Percentiles rank a stretch among this genome's conserved stretches.
Evolutionary conservation across 2,329 filamentous ascomycete species (phyloP).

Genomic region (Orbilia quercus): DNA sequence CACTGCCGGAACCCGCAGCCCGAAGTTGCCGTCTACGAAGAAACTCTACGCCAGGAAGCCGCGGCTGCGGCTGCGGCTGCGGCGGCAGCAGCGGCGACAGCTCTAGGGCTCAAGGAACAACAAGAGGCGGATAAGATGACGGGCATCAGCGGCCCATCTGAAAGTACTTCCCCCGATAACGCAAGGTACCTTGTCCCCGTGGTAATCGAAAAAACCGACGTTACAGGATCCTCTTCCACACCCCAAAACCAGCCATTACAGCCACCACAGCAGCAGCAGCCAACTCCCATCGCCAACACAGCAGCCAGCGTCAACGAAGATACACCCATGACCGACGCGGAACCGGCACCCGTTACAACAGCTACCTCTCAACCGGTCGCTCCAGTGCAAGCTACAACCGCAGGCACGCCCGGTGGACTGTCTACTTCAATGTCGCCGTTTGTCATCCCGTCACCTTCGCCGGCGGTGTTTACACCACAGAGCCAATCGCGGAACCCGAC

Average conservation of each 20-base stretch:
- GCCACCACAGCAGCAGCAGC: slow-evolving; percentile 1
- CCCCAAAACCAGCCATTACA: slow-evolving; percentile 15
- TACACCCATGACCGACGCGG: slow-evolving; percentile 43
- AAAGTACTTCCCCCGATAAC: slow-evolving; percentile 56
- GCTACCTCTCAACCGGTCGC: background rate
- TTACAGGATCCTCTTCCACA: slow-evolving; percentile 49
- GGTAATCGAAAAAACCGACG: slow-evolving; percentile 55
- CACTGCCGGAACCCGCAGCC: slow-evolving; percentile 39
- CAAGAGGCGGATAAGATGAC: slow-evolving; percentile 49
- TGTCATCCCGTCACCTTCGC: slow-evolving; percentile 46
- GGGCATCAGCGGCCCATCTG: slow-evolving; percentile 49
- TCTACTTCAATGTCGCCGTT: slow-evolving; percentile 44
- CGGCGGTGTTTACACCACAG: slow-evolving; percentile 31
- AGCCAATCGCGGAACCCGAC: slow-evolving; percentile 30
- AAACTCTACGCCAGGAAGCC: slow-evolving; percentile 26
- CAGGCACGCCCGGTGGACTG: slow-evolving; percentile 15
- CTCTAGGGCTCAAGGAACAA: slow-evolving; percentile 28
- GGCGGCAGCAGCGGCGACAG: slow-evolving; percentile 23
- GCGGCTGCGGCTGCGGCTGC: slow-evolving; percentile 33
- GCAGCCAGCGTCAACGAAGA: slow-evolving; percentile 25
- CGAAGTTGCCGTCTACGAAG: slow-evolving; percentile 45
- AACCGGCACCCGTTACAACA: slow-evolving; percentile 26
- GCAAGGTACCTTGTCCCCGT: slow-evolving; percentile 55
- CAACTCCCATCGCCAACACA: background rate
- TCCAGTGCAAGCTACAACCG: slow-evolving; percentile 3